These are phyloP conservation scores for Elongisporangium prolatum DNA, from an alignment of 352 stramenopile species.

Conservation along the genomic window DNA sequence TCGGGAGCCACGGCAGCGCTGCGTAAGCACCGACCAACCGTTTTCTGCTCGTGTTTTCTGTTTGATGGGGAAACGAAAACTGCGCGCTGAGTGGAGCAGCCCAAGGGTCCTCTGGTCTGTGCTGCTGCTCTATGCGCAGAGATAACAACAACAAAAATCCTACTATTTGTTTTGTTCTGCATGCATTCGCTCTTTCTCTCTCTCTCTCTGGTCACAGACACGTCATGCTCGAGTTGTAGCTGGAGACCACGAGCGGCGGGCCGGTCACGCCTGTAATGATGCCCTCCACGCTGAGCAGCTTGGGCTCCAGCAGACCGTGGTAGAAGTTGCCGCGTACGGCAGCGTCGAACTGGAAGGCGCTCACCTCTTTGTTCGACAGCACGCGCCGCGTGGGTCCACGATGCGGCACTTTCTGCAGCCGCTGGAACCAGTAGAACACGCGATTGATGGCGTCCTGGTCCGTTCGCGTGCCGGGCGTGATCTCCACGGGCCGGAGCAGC, in stretches of 20 bases:
- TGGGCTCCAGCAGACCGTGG: constrained; percentile 52
- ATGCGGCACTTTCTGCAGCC: constrained; percentile 57
- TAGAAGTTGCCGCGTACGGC: constrained; percentile 55
- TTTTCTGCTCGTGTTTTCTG: too few relatives aligned
- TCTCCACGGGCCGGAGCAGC: constrained; percentile 55
- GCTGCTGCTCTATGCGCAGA: too few relatives aligned
- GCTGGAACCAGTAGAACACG: constrained; percentile 39
- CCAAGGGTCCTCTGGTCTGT: too few relatives aligned
- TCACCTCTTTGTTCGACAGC: constrained; percentile 47
- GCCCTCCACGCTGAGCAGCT: constrained; percentile 25
- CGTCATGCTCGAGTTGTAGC: constrained; percentile 29
- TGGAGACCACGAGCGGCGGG: constrained; percentile 27
- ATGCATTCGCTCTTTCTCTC: constrained; percentile 5
- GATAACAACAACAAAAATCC: too few relatives aligned
- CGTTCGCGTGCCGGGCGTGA: constrained; percentile 38
- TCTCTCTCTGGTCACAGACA: too few relatives aligned
- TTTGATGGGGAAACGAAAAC: too few relatives aligned
- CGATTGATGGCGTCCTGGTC: constrained; percentile 31
- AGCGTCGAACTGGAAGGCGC: constrained; percentile 60
- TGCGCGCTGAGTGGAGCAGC: too few relatives aligned
- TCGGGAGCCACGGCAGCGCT: too few relatives aligned
- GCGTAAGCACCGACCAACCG: too few relatives aligned
- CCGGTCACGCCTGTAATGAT: constrained; percentile 39
- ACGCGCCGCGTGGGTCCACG: constrained; percentile 56
- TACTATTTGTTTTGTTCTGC: too few relatives aligned